Conservation (phyloP, 2,329 filamentous ascomycete genomes). For the Fusarium ramigenum region DNA sequence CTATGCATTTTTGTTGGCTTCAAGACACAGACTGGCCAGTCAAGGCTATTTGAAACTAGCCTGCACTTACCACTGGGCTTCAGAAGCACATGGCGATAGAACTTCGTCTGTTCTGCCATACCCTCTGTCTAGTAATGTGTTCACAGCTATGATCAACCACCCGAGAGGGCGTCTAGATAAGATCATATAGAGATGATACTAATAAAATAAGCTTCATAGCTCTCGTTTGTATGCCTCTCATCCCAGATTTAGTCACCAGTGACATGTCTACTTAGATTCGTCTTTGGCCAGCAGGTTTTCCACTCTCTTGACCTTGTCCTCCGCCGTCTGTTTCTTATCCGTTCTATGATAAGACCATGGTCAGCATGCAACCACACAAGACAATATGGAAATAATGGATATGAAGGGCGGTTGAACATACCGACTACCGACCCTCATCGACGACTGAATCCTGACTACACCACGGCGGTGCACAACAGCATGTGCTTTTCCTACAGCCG, state of each 20-base stretch:
- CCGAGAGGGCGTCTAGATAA: not conserved
- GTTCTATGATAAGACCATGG: constrained; percentile 60
- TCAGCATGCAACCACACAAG: not conserved
- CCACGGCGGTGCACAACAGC: constrained; percentile 78
- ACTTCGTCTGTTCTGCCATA: not conserved
- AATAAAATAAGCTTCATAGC: not conserved
- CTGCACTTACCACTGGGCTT: not conserved
- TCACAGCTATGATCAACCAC: not conserved
- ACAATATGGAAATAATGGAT: not conserved
- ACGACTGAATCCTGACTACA: constrained; percentile 85
- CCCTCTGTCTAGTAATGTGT: not conserved
- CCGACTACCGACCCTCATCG: constrained; percentile 86
- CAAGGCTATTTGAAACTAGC: not conserved
- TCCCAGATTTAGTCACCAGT: not conserved
- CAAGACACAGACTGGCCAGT: not conserved
- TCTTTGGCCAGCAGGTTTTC: constrained; percentile 57
- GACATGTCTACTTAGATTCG: constrained; percentile 12
- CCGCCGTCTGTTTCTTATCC: constrained; percentile 84
- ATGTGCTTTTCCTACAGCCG: constrained; percentile 86
- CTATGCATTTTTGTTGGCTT: not conserved
- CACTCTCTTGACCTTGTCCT: constrained; percentile 78
- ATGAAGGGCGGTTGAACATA: constrained; percentile 49
- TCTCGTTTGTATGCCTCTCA: not conserved
- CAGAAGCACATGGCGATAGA: not conserved
- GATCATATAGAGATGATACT: not conserved